Evolutionary conservation across 2,329 filamentous ascomycete genomes (phyloP).

Genomic region (Talaromyces sp.): DNA sequence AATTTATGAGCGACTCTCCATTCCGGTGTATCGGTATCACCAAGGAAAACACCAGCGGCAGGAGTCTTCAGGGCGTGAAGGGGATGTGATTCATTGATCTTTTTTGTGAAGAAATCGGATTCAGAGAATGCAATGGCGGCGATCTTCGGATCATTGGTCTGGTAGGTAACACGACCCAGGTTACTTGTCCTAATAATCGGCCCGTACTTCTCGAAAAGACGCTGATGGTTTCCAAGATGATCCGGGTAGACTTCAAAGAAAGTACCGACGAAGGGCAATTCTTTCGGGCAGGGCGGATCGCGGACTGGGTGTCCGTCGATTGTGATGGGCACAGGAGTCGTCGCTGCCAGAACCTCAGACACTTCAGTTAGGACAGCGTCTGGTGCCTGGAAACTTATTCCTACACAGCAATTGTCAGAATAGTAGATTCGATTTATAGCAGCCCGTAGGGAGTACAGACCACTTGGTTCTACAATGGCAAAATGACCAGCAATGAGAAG

Average conservation of each 20-base stretch:
- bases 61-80: conserved; percentile 28
- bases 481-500: conserved; percentile 1
- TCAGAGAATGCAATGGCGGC: conserved; percentile 52
- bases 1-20: conserved; percentile 57
- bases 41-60: conserved; percentile 29
- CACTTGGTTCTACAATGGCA: background rate
- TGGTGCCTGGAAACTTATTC: too few species aligned
- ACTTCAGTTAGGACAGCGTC: background rate
- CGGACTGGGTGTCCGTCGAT: conserved; percentile 15
- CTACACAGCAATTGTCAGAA: too few species aligned
- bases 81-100: conserved; percentile 38
- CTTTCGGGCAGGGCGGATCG: conserved; percentile 24
- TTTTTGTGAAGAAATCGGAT: conserved; percentile 53
- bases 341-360: background rate
- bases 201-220: conserved; percentile 53
- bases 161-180: conserved; percentile 38
- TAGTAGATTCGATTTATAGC: too few species aligned
- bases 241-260: conserved; percentile 57
- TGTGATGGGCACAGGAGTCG: background rate
- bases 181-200: conserved; percentile 52
- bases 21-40: conserved; percentile 32
- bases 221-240: conserved; percentile 55
- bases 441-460: too few species aligned
- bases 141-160: conserved; percentile 44
- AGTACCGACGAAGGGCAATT: conserved; percentile 46